Conservation (phyloP, 2,329 filamentous ascomycete species). For the Colletotrichum karsti region DNA sequence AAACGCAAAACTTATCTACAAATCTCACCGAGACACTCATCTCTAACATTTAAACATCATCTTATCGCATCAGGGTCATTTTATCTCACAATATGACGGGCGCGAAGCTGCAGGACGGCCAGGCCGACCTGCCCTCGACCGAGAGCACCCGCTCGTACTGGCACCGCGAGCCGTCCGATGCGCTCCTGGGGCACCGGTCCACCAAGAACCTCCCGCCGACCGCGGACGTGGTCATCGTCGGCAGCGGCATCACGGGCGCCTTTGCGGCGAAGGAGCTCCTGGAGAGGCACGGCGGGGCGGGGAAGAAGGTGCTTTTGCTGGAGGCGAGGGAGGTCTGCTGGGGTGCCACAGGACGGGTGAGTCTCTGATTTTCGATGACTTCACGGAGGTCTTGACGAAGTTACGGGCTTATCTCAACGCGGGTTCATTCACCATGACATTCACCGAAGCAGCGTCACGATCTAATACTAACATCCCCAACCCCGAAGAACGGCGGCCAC, state of each 20-base stretch:
- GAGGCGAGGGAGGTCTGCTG: slow-evolving; percentile 84
- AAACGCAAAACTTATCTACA: not conserved
- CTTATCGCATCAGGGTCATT: too few relatives aligned
- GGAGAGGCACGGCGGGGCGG: slow-evolving; percentile 45
- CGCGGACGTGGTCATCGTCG: slow-evolving; percentile 77
- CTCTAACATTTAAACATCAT: too few relatives aligned
- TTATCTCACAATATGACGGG: slow-evolving; percentile 38
- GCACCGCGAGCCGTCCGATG: slow-evolving; percentile 73
- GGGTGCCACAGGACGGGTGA: slow-evolving; percentile 83
- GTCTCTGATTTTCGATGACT: slow-evolving; percentile 49
- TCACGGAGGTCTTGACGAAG: too few relatives aligned
- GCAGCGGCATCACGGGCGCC: slow-evolving; percentile 80
- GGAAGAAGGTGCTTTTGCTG: slow-evolving; percentile 71
- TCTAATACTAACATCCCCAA: not conserved
- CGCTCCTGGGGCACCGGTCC: slow-evolving; percentile 73
- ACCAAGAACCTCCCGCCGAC: slow-evolving; percentile 68
- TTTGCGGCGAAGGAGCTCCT: slow-evolving; percentile 73
- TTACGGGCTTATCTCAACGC: not conserved
- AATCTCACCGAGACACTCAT: not conserved
- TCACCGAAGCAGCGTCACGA: not conserved
- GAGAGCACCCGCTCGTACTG: slow-evolving; percentile 75
- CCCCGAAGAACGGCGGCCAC: slow-evolving; percentile 73
- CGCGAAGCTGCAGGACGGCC: slow-evolving; percentile 39
- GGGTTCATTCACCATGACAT: not conserved
- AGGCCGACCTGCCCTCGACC: slow-evolving; percentile 66